Evolutionary conservation across 768 basidiomycete species (phyloP), one percentile per base, ranked within the genome.

Genomic region (Lepiota brunneoincarnata): DNA sequence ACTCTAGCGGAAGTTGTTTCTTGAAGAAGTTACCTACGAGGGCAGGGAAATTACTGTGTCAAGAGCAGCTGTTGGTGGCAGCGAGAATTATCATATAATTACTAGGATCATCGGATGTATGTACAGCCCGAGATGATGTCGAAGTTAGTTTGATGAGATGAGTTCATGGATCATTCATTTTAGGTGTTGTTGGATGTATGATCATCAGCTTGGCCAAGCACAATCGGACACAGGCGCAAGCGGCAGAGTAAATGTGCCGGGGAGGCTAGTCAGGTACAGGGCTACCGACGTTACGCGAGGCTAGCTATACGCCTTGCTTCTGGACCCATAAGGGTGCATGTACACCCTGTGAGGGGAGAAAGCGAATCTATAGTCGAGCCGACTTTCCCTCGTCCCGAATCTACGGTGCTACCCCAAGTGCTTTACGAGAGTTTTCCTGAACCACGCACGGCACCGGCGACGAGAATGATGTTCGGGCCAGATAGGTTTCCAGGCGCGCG

Each of bases 251-350:
- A 64, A 65, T 17, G 12, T 28, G 52, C 63, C 66, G 35, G 60
- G 1, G 69, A 70, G 48, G 68, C 64, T n/a, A 65, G 60, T 38
- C 68, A 70, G 52, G 61, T 69, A 14, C 54, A 64, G 17, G 69
- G 4, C 69, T 68, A 7, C 63, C 64, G 0, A 62, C 63, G 20
- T 64, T 69, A 23, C 61, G 64, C 18, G 66, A 58, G 3, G 66
- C 69, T 28, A 60, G 64, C 26, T 70, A 68, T 24, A 56, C 62
- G 55, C 62, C n/a, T 64, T 21, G 38, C 53, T 17, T 64, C 63
- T 42, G 64, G 67, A 14, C 65, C 62, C 2, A 62, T 65, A 21
- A 55, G 57, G 11, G 55, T 65, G 20, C 64, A 64, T 35, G n/a
- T 21, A 44, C 21, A 26, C 3, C 15, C 14, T 7, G 24, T 11